Percentiles rank a stretch among this genome's conserved stretches.
These are phyloP conservation scores for Ganoderma leucocontextum DNA, from an alignment of 1,284 basidiomycete genomes.

Conservation along the genomic window DNA sequence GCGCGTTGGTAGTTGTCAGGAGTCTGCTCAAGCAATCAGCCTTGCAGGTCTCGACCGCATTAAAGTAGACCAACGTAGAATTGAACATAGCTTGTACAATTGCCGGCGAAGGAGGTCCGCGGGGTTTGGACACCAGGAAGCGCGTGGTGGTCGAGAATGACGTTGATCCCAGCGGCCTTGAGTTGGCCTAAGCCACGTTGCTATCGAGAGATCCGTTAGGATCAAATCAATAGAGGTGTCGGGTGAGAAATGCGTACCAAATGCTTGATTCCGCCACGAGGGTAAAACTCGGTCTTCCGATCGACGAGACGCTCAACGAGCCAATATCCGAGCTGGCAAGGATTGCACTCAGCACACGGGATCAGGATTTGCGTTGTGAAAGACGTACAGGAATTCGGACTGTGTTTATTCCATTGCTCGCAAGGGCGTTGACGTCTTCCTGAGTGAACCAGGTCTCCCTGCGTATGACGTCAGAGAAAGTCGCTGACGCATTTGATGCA, in stretches of 20 bases:
- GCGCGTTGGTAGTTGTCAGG: background rate
- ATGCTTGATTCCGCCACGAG: constrained; percentile 71
- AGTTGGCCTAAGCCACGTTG: constrained; percentile 67
- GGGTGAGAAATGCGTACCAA: constrained; percentile 53
- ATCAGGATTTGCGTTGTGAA: background rate
- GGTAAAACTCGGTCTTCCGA: constrained; percentile 66
- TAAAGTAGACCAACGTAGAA: constrained; percentile 66
- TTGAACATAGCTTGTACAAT: constrained; percentile 73
- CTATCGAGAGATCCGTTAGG: constrained; percentile 42
- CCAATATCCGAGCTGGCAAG: constrained; percentile 77
- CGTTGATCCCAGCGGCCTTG: constrained; percentile 66
- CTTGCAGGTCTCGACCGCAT: background rate
- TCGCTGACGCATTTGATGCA: background rate
- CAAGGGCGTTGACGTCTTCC: constrained; percentile 62
- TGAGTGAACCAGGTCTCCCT: constrained; percentile 78
- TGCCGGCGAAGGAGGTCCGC: constrained; percentile 71
- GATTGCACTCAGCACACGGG: background rate
- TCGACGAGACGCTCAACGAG: constrained; percentile 77
- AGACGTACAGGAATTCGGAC: constrained; percentile 74
- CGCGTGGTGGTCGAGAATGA: constrained; percentile 80
- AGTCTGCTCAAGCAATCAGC: background rate
- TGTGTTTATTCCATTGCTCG: constrained; percentile 68
- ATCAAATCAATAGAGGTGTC: background rate
- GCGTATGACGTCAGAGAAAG: constrained; percentile 11
- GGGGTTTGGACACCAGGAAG: constrained; percentile 73